Evolutionary conservation across 768 basidiomycete genomes (phyloP), one percentile per base, ranked within the genome.

Genomic region (Trametes sanguinea): DNA sequence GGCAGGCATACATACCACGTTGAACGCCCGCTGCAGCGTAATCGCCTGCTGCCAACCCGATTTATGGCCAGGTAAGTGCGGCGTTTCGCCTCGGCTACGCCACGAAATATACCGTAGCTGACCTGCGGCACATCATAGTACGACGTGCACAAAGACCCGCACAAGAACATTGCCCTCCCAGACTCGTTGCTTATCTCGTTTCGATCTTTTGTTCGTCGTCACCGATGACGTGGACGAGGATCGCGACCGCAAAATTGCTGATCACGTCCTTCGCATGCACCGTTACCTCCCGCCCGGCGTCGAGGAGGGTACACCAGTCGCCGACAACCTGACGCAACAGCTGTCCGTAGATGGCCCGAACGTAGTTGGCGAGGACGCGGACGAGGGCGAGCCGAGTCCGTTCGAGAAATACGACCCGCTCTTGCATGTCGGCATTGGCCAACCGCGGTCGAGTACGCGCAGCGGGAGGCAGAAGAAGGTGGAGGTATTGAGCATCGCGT

Each of bases 61-160:
- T 98, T 65, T 99, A 98, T 73, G 96, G 95, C 44, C 95, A 96
- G 78, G 95, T 92, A 81, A 67, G 60, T 6, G 66, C 35, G 9
- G 48, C 48, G 6, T 44, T 39, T 58, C 54, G 46, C 47, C 16
- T 43, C 40, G 39, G 35, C 51, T 29, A 35, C n/a, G 17, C 51
- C 14, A 46, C 53, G 53, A 45, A 39, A 14, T 60, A 58, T 17
- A 9, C 13, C 14, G 6, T n/a, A 27, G 39, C 22, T 16, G 27
- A 29, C 42, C 57, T 35, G 48, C 17, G 8, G 54, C 62, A 68
- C 63, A 69, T 35, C 62, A 35, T 71, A 98, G 93, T 99, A 99
- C 74, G 96, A 99, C 76, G 92, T 99, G 42, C 96, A 99, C 78
- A 99, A 99, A 76, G 96, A 99, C 74, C 96, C 96, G 33, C 96